These are phyloP conservation scores for Salix dunnii DNA, from an alignment of 345 rosid genomes.

Conservation along the genomic window DNA sequence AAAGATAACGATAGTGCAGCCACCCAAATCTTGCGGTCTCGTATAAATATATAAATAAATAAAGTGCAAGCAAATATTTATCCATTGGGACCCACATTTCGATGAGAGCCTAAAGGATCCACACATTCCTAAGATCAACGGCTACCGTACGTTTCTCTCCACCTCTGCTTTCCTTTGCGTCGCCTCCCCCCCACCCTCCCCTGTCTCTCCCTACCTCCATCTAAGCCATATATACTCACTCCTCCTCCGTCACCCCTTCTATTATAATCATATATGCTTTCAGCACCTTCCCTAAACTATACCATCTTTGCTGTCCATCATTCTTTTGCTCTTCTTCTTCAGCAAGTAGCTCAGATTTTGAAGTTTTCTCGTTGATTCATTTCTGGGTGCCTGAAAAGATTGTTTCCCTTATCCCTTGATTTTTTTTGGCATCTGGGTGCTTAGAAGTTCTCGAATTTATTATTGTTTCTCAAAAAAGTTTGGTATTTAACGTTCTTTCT, in stretches of 20 bases:
- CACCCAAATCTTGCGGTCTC: too few relatives aligned
- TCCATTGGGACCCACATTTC: background rate
- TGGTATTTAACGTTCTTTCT: background rate
- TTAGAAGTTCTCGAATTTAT: background rate
- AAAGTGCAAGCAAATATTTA: too few relatives aligned
- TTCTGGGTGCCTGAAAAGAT: background rate
- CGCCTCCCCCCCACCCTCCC: background rate
- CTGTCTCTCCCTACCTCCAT: too few relatives aligned
- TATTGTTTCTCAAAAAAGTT: background rate
- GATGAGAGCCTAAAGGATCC: background rate
- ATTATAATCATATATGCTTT: background rate
- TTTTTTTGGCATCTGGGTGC: slow-evolving; percentile 9
- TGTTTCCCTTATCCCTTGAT: background rate
- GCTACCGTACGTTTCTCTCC: background rate
- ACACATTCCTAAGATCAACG: background rate
- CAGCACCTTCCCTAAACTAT: background rate
- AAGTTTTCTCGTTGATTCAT: background rate
- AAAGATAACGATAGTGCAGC: too few relatives aligned
- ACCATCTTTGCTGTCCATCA: background rate
- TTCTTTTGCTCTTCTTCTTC: background rate
- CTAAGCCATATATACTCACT: background rate
- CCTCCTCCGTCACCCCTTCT: too few relatives aligned
- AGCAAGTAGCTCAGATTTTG: background rate
- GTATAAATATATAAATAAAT: too few relatives aligned
- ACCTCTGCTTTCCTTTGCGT: background rate